A percentile compares a stretch with the other conserved stretches of the same genome.
These are phyloP conservation scores for Lophium mytilinum DNA, from an alignment of 495 filamentous ascomycete species.

Conservation along the genomic window DNA sequence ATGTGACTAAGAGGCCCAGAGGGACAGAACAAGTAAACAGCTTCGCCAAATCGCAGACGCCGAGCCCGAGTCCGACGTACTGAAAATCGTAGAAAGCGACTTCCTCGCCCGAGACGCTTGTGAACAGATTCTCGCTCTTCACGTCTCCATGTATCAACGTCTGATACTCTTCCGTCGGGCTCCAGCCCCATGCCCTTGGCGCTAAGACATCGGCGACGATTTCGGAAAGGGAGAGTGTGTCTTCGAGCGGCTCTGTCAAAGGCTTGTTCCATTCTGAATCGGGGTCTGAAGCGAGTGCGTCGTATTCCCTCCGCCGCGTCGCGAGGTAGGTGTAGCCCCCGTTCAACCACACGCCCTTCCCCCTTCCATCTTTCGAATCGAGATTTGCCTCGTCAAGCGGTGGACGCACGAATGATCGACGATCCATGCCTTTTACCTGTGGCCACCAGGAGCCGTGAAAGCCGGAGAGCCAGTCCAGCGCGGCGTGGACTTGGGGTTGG, in stretches of 20 bases:
- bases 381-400: constrained; percentile 31
- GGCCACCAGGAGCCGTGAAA: constrained; percentile 38
- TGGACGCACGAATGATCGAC: constrained; percentile 23
- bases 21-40: constrained; percentile 28
- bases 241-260: constrained; percentile 19
- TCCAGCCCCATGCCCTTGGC: constrained; percentile 6
- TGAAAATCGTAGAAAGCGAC: constrained; percentile 45
- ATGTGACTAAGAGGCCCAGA: constrained; percentile 1
- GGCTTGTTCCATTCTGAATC: constrained; percentile 32
- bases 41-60: constrained; percentile 42
- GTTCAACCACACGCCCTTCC: constrained; percentile 35
- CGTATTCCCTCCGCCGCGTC: constrained; percentile 36
- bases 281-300: constrained; percentile 19
- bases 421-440: constrained; percentile 10
- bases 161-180: constrained; percentile 26
- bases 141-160: constrained; percentile 43
- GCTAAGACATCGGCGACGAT: constrained; percentile 29
- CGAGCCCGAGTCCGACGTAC: constrained; percentile 39
- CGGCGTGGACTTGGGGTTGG: constrained; percentile 25
- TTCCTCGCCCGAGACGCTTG: constrained; percentile 22
- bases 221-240: constrained; percentile 11
- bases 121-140: constrained; percentile 39
- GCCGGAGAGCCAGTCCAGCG: constrained; percentile 35
- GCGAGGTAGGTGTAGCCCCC: constrained; percentile 43
- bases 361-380: background rate